These are phyloP conservation scores for Clitoria ternatea DNA, from an alignment of 306 rosid genomes.

Conservation along the genomic window DNA sequence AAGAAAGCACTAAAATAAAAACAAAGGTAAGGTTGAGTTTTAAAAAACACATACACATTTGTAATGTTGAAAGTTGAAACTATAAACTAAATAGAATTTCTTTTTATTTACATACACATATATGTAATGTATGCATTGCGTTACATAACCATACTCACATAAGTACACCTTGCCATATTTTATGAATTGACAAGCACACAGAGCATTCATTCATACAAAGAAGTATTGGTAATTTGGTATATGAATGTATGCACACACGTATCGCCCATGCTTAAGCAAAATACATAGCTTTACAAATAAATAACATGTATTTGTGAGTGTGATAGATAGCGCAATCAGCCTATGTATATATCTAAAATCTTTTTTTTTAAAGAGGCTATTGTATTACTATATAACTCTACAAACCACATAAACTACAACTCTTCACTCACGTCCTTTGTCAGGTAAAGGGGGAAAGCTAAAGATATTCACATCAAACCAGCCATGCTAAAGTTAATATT, in stretches of 20 bases:
- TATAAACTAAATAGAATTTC: neutral
- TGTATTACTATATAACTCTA: neutral
- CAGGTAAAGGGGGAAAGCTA: neutral
- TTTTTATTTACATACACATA: neutral
- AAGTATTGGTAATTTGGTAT: neutral
- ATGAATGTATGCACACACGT: neutral
- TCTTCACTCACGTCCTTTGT: constrained; percentile 4
- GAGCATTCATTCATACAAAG: constrained; percentile 2
- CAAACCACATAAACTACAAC: constrained; percentile 6
- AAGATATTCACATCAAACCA: constrained; percentile 16
- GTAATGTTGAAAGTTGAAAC: neutral
- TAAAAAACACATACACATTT: neutral
- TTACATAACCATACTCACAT: neutral
- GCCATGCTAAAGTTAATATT: constrained; percentile 18
- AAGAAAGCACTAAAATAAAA: neutral
- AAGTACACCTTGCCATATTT: neutral
- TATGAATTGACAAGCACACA: neutral
- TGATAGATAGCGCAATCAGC: neutral
- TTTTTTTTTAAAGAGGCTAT: neutral
- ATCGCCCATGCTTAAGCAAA: neutral
- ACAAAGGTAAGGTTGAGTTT: neutral
- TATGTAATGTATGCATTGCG: neutral
- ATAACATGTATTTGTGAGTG: neutral
- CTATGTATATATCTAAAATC: constrained; percentile 4
- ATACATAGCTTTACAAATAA: neutral